A percentile compares a stretch with the other conserved stretches of the same genome.
Evolutionary conservation across 768 basidiomycete genomes (phyloP).

Genomic region (Hypholoma sublateritium): DNA sequence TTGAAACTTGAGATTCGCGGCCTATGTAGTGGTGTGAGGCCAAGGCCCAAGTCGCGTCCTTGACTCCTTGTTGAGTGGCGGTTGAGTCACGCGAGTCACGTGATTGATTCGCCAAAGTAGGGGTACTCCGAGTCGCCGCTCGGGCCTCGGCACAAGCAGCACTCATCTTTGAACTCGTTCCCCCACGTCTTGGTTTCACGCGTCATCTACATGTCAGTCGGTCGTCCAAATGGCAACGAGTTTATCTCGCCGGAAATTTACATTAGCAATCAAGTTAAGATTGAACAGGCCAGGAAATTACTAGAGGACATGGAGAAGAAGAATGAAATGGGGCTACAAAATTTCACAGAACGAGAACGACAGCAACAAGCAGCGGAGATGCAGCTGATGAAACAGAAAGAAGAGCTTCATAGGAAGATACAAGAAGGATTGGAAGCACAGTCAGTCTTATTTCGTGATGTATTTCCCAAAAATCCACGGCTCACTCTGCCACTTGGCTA

Average conservation of each 20-base stretch:
- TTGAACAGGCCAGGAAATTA: constrained; percentile 31
- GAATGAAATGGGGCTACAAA: constrained; percentile 41
- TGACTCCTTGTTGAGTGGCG: too few species aligned
- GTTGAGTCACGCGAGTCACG: too few species aligned
- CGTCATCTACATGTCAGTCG: constrained; percentile 19
- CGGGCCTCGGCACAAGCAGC: too few species aligned
- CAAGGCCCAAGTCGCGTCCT: too few species aligned
- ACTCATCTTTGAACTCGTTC: background rate
- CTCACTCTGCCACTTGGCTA: background rate
- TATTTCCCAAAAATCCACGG: background rate
- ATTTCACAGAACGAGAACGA: constrained; percentile 16
- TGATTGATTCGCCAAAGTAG: too few species aligned
- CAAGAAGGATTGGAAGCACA: constrained; percentile 46
- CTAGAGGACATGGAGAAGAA: constrained; percentile 32
- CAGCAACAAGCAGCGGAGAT: constrained; percentile 1
- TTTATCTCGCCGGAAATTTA: constrained; percentile 31
- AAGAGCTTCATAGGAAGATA: constrained; percentile 23
- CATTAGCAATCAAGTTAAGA: constrained; percentile 23
- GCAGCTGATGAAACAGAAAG: constrained; percentile 12
- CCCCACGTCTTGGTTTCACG: background rate
- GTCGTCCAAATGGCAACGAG: constrained; percentile 11
- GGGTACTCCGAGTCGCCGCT: too few species aligned
- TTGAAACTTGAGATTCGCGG: too few species aligned
- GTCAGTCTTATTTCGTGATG: constrained; percentile 19
- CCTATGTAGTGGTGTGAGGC: too few species aligned